phyloP scores from a whole-genome alignment of 2,329 filamentous ascomycete species.

The Neofusicoccum ribis region DNA sequence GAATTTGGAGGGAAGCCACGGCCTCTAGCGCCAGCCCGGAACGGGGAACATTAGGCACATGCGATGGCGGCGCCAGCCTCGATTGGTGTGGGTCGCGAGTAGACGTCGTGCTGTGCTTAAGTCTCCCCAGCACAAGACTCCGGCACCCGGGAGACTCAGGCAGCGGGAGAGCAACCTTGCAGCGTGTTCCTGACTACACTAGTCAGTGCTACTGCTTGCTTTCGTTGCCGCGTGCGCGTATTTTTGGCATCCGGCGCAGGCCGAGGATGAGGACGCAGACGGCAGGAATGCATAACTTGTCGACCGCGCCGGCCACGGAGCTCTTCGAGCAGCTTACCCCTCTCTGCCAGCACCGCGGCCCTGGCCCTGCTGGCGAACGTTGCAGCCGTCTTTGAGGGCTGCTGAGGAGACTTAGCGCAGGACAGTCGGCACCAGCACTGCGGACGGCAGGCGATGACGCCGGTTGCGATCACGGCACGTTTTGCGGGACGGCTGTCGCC shows the following conservation, averaged over 20 bases:
- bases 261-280: background rate
- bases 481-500: conserved; percentile 4
- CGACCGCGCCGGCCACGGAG: background rate
- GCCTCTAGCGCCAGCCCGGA: background rate
- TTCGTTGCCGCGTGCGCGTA: background rate
- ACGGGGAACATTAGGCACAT: background rate
- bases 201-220: background rate
- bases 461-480: background rate
- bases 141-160: background rate
- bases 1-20: background rate
- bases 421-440: background rate
- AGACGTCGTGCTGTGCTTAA: background rate
- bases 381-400: background rate
- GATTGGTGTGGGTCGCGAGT: background rate
- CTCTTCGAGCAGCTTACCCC: background rate
- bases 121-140: background rate
- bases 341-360: no score
- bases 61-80: background rate
- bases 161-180: conserved; percentile 13
- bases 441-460: background rate
- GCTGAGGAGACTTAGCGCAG: background rate
- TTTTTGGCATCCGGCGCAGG: conserved; percentile 7
- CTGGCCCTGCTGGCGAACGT: no score
- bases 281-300: background rate
- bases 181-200: conserved; percentile 14